Base-by-base conservation (phyloP, 306 rosid species). In the Cucurbita pepo region DNA sequence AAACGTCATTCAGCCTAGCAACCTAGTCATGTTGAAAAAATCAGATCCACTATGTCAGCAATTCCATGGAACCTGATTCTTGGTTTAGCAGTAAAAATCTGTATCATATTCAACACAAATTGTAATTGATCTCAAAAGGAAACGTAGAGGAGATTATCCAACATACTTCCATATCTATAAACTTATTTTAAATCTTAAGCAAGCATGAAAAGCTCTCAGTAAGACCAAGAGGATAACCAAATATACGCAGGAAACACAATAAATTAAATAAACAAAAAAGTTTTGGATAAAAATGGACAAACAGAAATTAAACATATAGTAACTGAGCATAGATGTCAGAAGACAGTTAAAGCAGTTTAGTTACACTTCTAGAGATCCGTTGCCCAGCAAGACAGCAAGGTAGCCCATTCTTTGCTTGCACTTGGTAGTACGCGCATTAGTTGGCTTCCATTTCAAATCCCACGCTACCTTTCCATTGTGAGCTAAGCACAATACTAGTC, bases 371-470 rank as follows among this genome's bases (percentile, higher is more conserved):
- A 94, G 80, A 62, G 96, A 91, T 71, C 99, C 97, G 56, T 76
- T 88, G 80, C 99, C 99, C 84, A 87, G 82, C 82, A 91, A 60
- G 69, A 86, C 97, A 80, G 99, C 99, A 75, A 94, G 97, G 80
- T 87, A 86, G 78, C 97, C 99, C 96, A 94, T 86, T 64, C 84
- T 86, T 69, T 82, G 87, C 84, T 83, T 82, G 77, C 80, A 72
- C 45, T 77, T 55, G 69, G 82, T 69, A 82, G 78, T 81, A 77
- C 75, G 37, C 66, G 38, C 65, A 75, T 74, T 75, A 41, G 62
- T 47, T 82, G 97, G 99, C 71, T 79, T 81, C 99, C 99, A 94
- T 82, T 94, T 94, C 79, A 89, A 86, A 89, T 94, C 97, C 99
- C 99, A 94, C 67, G 96, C 95, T 72, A 94, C 95, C 87, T 88